Percentiles rank a stretch among this genome's conserved stretches.
Evolutionary conservation across 116 monocot genomes (phyloP).

Genomic region (Cymodocea nodosa): DNA sequence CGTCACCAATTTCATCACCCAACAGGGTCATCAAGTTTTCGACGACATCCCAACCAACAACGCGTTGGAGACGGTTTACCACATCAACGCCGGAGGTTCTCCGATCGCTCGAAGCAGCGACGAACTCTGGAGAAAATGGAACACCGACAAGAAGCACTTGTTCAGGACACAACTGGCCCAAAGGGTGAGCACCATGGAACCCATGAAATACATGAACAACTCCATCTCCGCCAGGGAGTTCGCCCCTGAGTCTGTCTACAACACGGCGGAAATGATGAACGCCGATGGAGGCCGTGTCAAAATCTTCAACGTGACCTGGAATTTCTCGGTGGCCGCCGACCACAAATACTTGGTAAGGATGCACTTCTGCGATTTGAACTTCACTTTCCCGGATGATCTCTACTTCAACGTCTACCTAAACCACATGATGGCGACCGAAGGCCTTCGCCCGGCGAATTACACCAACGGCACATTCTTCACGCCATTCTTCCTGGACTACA

Average conservation of each 20-base stretch:
- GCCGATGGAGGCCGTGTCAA: neutral
- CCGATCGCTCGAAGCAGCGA: conserved; percentile 48
- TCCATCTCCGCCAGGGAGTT: conserved; percentile 10
- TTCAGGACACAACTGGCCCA: neutral
- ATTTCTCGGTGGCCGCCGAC: conserved; percentile 14
- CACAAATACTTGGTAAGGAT: conserved; percentile 40
- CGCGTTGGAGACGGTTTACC: conserved; percentile 36
- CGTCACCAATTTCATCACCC: neutral
- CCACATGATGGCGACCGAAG: neutral
- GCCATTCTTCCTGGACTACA: conserved; percentile 35
- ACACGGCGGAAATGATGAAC: conserved; percentile 32
- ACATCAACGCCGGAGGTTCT: conserved; percentile 64
- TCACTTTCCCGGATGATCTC: neutral
- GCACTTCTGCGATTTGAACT: conserved; percentile 77
- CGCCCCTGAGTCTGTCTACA: conserved; percentile 45
- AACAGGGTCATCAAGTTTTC: neutral
- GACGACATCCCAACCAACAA: neutral
- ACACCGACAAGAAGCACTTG: conserved; percentile 19
- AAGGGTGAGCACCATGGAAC: neutral
- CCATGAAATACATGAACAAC: conserved; percentile 4
- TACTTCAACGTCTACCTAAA: conserved; percentile 52
- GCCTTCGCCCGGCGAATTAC: conserved; percentile 7
- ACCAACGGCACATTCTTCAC: neutral
- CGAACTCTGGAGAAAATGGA: conserved; percentile 73
- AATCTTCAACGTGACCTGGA: conserved; percentile 58